These are phyloP conservation scores for Cladophialophora yegresii DNA, from an alignment of 2,329 filamentous ascomycete species.

Conservation along the genomic window DNA sequence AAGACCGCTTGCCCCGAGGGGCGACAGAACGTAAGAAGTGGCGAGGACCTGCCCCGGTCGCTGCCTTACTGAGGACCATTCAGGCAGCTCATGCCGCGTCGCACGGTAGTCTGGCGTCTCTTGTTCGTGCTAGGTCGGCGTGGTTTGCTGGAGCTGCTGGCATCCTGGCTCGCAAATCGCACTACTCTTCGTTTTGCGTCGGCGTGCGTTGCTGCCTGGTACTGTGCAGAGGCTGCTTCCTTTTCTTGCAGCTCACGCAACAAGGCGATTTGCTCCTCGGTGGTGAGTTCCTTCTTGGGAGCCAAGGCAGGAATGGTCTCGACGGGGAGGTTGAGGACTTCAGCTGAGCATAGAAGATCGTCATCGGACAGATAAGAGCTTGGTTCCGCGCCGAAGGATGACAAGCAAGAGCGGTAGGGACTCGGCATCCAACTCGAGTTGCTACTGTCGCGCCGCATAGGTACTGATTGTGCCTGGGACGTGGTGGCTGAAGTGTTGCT, in stretches of 20 bases:
- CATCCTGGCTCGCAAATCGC: constrained; percentile 29
- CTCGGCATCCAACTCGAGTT: constrained; percentile 35
- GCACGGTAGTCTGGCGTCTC: constrained; percentile 23
- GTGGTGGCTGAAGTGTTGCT: constrained; percentile 25
- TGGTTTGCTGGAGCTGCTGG: constrained; percentile 23
- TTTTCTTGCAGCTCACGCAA: constrained; percentile 35
- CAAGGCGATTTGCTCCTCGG: constrained; percentile 37
- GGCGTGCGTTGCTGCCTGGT: constrained; percentile 17
- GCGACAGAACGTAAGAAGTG: constrained; percentile 2
- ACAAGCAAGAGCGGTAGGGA: constrained; percentile 36
- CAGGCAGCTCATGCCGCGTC: constrained; percentile 22
- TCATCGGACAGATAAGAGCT: constrained; percentile 37
- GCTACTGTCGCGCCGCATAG: constrained; percentile 35
- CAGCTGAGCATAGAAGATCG: constrained; percentile 32
- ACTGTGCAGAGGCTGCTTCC: constrained; percentile 28
- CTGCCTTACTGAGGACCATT: constrained; percentile 31
- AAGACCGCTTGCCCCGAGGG: constrained; percentile 4
- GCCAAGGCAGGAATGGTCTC: constrained; percentile 33
- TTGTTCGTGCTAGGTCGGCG: constrained; percentile 29
- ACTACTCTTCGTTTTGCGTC: constrained; percentile 31
- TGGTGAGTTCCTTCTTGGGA: constrained; percentile 36
- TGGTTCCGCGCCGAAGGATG: constrained; percentile 31
- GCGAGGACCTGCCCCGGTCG: constrained; percentile 19
- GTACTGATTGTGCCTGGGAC: constrained; percentile 23
- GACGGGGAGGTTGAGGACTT: constrained; percentile 29